Evolutionary conservation across 179 eudicot genomes (phyloP).

Genomic region (Carnegiea gigantea): DNA sequence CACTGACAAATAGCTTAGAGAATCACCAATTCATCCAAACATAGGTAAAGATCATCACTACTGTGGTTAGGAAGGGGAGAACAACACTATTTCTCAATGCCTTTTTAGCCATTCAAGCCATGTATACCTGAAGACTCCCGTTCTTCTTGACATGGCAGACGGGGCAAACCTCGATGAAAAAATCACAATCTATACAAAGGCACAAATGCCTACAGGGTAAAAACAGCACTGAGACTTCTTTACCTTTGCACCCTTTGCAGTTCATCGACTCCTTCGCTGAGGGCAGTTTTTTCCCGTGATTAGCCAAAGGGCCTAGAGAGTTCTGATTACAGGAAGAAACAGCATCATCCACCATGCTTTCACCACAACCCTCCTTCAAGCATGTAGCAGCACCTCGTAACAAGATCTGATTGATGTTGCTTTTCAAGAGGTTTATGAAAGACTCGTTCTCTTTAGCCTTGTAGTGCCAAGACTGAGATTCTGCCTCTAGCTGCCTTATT

Average conservation of each 20-base stretch:
- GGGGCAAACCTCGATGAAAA: constrained; percentile 41
- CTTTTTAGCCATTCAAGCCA: constrained; percentile 31
- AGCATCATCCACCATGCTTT: constrained; percentile 41
- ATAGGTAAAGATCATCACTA: constrained; percentile 9
- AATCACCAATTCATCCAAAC: constrained; percentile 12
- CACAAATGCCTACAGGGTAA: constrained; percentile 55
- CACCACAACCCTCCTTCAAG: constrained; percentile 48
- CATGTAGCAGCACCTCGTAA: constrained; percentile 30
- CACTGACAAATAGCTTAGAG: neutral
- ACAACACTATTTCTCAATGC: neutral
- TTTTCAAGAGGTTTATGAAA: constrained; percentile 33
- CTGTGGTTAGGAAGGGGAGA: neutral
- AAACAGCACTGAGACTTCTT: constrained; percentile 42
- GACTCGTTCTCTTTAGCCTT: constrained; percentile 45
- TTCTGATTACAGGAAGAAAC: constrained; percentile 29
- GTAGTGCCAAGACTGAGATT: constrained; percentile 47
- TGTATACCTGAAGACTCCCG: constrained; percentile 38
- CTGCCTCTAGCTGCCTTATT: constrained; percentile 32
- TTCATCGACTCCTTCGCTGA: constrained; percentile 15
- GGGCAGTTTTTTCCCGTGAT: neutral
- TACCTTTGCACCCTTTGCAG: constrained; percentile 42
- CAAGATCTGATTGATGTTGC: constrained; percentile 37
- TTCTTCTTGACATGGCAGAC: constrained; percentile 41
- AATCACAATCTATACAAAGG: constrained; percentile 47
- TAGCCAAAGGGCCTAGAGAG: neutral